Evolutionary conservation across 148 eudicot species (phyloP).

Genomic region (Amaranthus palmeri): DNA sequence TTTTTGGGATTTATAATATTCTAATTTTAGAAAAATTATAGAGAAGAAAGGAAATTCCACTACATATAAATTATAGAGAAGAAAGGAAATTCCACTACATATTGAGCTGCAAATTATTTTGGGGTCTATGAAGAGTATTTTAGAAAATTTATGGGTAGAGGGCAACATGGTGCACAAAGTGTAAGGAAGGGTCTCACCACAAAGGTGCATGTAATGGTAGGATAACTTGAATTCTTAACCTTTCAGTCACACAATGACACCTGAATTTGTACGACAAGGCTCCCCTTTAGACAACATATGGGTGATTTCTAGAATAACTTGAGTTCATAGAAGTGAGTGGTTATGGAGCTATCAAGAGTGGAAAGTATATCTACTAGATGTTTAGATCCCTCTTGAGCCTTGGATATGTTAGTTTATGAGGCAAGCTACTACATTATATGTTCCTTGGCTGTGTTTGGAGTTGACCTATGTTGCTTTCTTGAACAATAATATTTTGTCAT

Average conservation of each 20-base stretch:
- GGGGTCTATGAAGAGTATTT: neutral
- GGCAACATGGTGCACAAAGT: no score
- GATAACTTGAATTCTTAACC: no score
- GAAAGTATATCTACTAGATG: no score
- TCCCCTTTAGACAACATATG: no score
- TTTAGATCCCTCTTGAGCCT: neutral
- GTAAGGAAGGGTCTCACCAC: no score
- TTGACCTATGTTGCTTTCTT: neutral
- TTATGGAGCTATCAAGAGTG: no score
- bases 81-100: neutral
- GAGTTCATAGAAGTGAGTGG: no score
- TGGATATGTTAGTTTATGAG: neutral
- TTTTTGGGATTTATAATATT: neutral
- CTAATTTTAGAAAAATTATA: neutral
- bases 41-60: neutral
- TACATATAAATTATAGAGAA: neutral
- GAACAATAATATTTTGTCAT: neutral
- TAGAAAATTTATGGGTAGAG: neutral
- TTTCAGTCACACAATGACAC: no score
- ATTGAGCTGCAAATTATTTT: neutral
- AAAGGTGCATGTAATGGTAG: no score
- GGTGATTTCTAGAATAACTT: no score
- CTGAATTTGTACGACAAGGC: no score
- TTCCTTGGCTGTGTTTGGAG: neutral
- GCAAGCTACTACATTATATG: neutral